These are phyloP conservation scores for Fagus sylvatica DNA, from an alignment of 306 rosid genomes.

Conservation along the genomic window DNA sequence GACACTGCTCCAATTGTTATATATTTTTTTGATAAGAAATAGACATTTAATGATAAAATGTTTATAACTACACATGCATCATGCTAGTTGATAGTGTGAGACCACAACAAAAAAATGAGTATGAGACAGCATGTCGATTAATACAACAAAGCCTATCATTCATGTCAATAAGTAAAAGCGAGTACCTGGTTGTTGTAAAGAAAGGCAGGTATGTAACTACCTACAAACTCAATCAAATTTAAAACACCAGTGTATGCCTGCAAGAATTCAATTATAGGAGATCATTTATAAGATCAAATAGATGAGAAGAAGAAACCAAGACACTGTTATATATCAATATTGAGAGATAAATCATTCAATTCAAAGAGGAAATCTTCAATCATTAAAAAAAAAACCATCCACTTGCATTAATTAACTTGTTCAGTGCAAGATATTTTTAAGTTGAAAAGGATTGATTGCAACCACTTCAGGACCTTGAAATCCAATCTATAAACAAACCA, in stretches of 20 bases:
- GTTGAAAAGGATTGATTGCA: background rate
- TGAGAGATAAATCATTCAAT: background rate
- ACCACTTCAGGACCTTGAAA: background rate
- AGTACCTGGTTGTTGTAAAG: conserved; percentile 92
- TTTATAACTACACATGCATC: background rate
- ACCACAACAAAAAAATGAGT: background rate
- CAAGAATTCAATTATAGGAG: conserved; percentile 29
- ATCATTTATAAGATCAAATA: conserved; percentile 3
- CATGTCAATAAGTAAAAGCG: conserved; percentile 20
- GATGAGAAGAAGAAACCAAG: conserved; percentile 7
- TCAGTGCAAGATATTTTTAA: background rate
- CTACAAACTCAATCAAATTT: conserved; percentile 76
- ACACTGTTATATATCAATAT: background rate
- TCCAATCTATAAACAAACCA: background rate
- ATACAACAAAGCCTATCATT: background rate
- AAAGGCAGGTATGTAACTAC: conserved; percentile 69
- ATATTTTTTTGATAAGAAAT: background rate
- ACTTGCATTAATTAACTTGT: background rate
- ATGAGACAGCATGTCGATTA: conserved; percentile 8
- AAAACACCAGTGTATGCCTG: conserved; percentile 80
- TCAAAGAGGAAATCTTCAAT: background rate
- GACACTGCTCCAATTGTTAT: background rate
- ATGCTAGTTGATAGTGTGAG: background rate
- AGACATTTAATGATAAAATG: background rate
- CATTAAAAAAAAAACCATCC: background rate